Evolutionary conservation across 495 filamentous ascomycete species (phyloP), one percentile per base, ranked within the genome.

Genomic region (Evernia prunastri): DNA sequence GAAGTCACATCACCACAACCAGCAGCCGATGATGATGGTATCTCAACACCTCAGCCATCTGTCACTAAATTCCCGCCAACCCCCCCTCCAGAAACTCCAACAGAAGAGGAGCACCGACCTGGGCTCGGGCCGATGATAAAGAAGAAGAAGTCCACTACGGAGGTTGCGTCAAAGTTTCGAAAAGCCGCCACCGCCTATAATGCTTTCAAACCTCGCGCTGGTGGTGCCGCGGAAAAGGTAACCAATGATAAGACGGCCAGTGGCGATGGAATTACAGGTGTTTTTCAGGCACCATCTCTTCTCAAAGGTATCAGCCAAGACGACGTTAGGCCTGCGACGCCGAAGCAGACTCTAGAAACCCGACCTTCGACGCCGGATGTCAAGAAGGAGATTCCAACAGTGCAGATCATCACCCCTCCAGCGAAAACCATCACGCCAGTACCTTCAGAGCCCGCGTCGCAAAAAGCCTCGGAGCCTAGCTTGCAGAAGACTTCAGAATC

Each of bases 91-190:
- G 56, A 58, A 59, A 31, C 60, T 49, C 60, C 76, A 7, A 75
- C 76, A 33, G 77, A 76, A 33, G 82, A 81, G 49, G 73, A 71
- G 33, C 80, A 84, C 67, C 83, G 89, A 25, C 92, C 92, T 36
- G 92, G 91, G 2, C 83, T 96, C 27, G 91, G 90, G 0, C 90
- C 91, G 43, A 96, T 96, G 91, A 86, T 96, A 62, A 94, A 92
- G 74, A 86, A 92, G 74, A 86, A 91, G 63, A 84, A 83, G 68
- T 86, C 86, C 0, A 81, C 74, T 56, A 82, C 78, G 37, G 88
- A 94, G 51, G 80, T 94, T 68, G 89, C 89, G 33, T 86, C 85
- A 40, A 79, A 84, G n/a, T 86, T 97, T 65, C 87, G 88, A 69
- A 92, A 91, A 72, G 92, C 91, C 40, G 92, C 94, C 17, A 86